Conservation (phyloP, 805 yeast genomes). For the Lachancea fermentati region DNA sequence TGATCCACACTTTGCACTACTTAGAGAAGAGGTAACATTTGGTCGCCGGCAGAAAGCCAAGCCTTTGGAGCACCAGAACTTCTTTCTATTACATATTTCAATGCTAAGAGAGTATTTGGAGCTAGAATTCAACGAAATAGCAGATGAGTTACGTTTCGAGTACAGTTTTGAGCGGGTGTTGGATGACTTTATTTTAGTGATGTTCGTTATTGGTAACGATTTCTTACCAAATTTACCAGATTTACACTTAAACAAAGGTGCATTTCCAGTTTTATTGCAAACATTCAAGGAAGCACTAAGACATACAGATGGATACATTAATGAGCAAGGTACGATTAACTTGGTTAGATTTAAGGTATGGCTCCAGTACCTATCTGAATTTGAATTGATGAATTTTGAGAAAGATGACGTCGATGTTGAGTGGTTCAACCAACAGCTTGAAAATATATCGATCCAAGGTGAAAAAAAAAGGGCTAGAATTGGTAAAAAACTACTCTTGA, state of each 20-base stretch:
- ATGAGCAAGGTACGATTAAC: conserved; percentile 77
- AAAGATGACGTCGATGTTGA: conserved; percentile 75
- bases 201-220: conserved; percentile 96
- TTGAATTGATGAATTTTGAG: conserved; percentile 85
- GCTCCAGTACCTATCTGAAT: conserved; percentile 68
- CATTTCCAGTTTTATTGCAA: conserved; percentile 85
- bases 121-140: conserved; percentile 72
- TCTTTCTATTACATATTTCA: conserved; percentile 77
- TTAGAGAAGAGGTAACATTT: conserved; percentile 93
- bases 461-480: conserved; percentile 58
- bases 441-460: conserved; percentile 68
- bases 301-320: conserved; percentile 75
- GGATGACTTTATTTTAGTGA: conserved; percentile 87
- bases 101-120: conserved; percentile 86
- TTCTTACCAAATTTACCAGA: conserved; percentile 96
- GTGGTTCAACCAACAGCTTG: conserved; percentile 86
- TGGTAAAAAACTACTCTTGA: conserved; percentile 59
- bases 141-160: conserved; percentile 53
- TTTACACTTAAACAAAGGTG: conserved; percentile 88
- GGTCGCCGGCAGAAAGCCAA: conserved; percentile 46
- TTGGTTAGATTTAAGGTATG: conserved; percentile 65
- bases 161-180: conserved; percentile 83
- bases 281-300: conserved; percentile 79
- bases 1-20: conserved; percentile 90
- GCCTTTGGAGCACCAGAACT: conserved; percentile 70